Evolutionary conservation across 371 early-diverging fungal genomes (phyloP).

Genomic region (Mortierella sp.): DNA sequence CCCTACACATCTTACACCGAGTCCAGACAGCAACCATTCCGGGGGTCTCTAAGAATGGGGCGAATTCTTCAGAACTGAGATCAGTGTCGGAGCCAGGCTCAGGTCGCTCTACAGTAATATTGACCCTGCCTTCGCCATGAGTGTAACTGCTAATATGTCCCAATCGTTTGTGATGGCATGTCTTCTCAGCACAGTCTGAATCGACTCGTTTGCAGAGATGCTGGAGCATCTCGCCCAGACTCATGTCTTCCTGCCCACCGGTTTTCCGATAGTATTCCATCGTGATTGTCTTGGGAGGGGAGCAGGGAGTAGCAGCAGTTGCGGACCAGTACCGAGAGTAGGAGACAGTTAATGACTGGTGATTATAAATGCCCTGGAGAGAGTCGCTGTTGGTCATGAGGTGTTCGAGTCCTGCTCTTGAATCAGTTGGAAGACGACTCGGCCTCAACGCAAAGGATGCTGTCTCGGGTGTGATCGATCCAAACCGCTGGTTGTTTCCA

Average conservation of each 20-base stretch:
- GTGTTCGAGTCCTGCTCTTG: conserved; percentile 65
- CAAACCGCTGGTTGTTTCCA: conserved; percentile 8
- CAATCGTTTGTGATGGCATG: conserved; percentile 59
- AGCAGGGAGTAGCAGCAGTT: conserved; percentile 64
- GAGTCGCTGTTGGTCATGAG: conserved; percentile 67
- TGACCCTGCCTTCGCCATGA: conserved; percentile 64
- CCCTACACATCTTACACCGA: conserved; percentile 59
- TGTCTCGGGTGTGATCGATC: background rate
- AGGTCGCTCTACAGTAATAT: conserved; percentile 53
- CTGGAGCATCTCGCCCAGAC: conserved; percentile 64
- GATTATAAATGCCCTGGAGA: conserved; percentile 62
- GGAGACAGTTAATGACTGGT: conserved; percentile 66
- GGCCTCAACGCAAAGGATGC: background rate
- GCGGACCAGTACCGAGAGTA: conserved; percentile 64
- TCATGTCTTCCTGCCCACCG: conserved; percentile 56
- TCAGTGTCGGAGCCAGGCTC: conserved; percentile 27
- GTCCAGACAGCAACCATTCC: conserved; percentile 58
- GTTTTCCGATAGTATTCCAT: conserved; percentile 64
- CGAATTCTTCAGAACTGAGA: conserved; percentile 36
- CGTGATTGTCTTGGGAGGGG: conserved; percentile 61
- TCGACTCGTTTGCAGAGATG: conserved; percentile 57
- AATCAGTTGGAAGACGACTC: conserved; percentile 56
- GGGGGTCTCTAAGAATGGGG: conserved; percentile 24
- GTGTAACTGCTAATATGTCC: conserved; percentile 66
- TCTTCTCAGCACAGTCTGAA: conserved; percentile 49